Conservation (phyloP, 1,284 basidiomycete species). For the Cutaneotrichosporon arboriforme region DNA sequence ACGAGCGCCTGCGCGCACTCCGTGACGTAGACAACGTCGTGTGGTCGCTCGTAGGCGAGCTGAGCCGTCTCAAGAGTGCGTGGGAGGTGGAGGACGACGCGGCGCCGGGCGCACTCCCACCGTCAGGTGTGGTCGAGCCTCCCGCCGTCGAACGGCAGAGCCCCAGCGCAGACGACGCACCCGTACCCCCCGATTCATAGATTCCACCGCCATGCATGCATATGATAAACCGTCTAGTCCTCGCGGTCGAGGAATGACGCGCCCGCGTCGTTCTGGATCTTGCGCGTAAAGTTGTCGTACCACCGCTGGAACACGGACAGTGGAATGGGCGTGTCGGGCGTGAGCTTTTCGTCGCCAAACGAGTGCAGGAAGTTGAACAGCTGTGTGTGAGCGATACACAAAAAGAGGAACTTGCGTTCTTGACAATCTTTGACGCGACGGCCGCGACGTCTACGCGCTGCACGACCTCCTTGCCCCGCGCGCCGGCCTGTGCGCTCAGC, state of each 20-base stretch:
- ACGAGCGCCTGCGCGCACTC: slow-evolving; percentile 69
- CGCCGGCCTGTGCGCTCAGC: slow-evolving; percentile 52
- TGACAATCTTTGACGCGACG: slow-evolving; percentile 47
- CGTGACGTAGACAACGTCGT: slow-evolving; percentile 66
- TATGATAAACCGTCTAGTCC: slow-evolving; percentile 45
- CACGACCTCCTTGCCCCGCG: slow-evolving; percentile 29
- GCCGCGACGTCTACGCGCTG: slow-evolving; percentile 35
- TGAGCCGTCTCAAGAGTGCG: slow-evolving; percentile 65
- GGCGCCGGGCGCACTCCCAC: neutral
- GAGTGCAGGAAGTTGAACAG: slow-evolving; percentile 78
- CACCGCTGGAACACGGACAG: slow-evolving; percentile 69
- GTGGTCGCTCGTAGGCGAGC: slow-evolving; percentile 66
- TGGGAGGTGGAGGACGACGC: slow-evolving; percentile 33
- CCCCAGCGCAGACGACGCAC: neutral
- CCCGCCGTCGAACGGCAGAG: too few species aligned
- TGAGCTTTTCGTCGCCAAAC: slow-evolving; percentile 55
- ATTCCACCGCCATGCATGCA: neutral
- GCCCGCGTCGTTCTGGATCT: slow-evolving; percentile 62
- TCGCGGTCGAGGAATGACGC: slow-evolving; percentile 67
- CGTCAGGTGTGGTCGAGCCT: neutral
- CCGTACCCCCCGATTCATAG: neutral
- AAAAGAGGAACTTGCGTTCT: slow-evolving; percentile 43
- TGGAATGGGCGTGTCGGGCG: slow-evolving; percentile 65
- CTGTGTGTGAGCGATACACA: slow-evolving; percentile 44
- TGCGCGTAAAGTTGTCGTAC: slow-evolving; percentile 73